Percentiles rank a stretch among this genome's conserved stretches.
Conservation (phyloP, 2,329 filamentous ascomycete species). For the Phymatotrichopsis omnivora region DNA sequence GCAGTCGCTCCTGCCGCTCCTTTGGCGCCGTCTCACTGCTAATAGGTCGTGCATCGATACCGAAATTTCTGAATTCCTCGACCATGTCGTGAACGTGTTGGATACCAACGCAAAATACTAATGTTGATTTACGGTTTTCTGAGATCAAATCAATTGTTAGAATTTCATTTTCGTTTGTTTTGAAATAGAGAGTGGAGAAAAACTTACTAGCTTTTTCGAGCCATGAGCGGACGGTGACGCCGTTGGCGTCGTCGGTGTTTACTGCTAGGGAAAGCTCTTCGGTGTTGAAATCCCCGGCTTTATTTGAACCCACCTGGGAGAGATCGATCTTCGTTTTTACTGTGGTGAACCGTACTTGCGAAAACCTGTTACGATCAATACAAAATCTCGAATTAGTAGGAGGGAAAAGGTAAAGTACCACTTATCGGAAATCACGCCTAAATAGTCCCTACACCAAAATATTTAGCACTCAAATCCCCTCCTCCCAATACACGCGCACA, state of each 20-base stretch:
- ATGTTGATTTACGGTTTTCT: slow-evolving; percentile 62
- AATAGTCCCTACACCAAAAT: slow-evolving; percentile 51
- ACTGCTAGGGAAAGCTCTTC: slow-evolving; percentile 69
- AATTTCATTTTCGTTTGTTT: no score
- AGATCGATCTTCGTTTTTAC: slow-evolving; percentile 76
- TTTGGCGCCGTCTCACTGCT: slow-evolving; percentile 65
- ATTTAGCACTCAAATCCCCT: no score
- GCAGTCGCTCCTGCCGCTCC: slow-evolving; percentile 59
- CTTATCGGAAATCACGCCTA: slow-evolving; percentile 75
- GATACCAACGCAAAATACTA: slow-evolving; percentile 91
- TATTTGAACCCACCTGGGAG: slow-evolving; percentile 43
- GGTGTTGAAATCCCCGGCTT: slow-evolving; percentile 68
- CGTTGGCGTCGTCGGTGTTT: slow-evolving; percentile 71
- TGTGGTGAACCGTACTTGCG: slow-evolving; percentile 87
- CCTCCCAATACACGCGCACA: no score
- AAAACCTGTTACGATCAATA: slow-evolving; percentile 41
- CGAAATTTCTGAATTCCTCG: slow-evolving; percentile 61
- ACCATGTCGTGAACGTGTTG: slow-evolving; percentile 69
- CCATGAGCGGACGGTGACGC: slow-evolving; percentile 80
- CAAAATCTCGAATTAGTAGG: not conserved
- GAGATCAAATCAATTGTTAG: slow-evolving; percentile 36
- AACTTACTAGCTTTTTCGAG: slow-evolving; percentile 49
- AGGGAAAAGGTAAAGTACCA: slow-evolving; percentile 44
- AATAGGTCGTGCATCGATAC: slow-evolving; percentile 77
- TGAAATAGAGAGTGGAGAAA: not conserved